Conservation (phyloP, 2,329 filamentous ascomycete species). For the Bipolaris sorokiniana region DNA sequence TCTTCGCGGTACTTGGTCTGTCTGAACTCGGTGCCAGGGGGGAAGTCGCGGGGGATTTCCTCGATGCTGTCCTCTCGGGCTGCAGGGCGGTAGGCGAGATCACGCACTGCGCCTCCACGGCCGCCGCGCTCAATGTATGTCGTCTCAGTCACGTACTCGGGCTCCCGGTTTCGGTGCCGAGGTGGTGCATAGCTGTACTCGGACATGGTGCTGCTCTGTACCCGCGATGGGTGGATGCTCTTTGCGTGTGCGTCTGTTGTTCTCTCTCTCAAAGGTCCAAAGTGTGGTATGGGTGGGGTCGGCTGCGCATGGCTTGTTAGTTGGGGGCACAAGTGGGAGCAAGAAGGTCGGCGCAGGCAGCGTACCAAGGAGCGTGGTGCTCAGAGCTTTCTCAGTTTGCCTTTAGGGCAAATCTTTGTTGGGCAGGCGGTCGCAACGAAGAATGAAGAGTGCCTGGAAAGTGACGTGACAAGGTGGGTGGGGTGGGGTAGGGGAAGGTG, state of each 20-base stretch:
- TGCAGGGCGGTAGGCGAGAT: conserved; percentile 57
- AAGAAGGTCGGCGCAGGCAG: conserved; percentile 4
- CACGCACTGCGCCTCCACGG: conserved; percentile 52
- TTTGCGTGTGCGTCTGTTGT: background rate
- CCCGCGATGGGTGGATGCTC: conserved; percentile 16
- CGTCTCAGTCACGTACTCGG: conserved; percentile 58
- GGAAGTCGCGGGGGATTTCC: conserved; percentile 84
- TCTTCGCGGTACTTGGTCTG: conserved; percentile 57
- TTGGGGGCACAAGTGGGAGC: conserved; percentile 11
- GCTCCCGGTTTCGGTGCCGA: conserved; percentile 57
- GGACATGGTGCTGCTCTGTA: conserved; percentile 50
- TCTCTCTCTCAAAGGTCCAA: conserved; percentile 19
- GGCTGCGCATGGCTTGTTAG: conserved; percentile 29
- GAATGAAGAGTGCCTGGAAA: conserved; percentile 33
- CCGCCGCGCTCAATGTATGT: conserved; percentile 59
- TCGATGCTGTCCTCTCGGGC: conserved; percentile 79
- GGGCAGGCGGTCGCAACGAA: conserved; percentile 31
- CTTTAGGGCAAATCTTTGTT: conserved; percentile 20
- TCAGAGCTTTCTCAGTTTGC: conserved; percentile 22
- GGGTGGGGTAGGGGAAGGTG: conserved; percentile 13
- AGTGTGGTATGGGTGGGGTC: conserved; percentile 10
- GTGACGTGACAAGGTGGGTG: conserved; percentile 30
- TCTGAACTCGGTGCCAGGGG: conserved; percentile 63
- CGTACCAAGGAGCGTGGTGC: conserved; percentile 28
- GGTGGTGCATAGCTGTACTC: conserved; percentile 58